Conservation (phyloP, 2,329 filamentous ascomycete species). For the Paraconiothyrium sp. region DNA sequence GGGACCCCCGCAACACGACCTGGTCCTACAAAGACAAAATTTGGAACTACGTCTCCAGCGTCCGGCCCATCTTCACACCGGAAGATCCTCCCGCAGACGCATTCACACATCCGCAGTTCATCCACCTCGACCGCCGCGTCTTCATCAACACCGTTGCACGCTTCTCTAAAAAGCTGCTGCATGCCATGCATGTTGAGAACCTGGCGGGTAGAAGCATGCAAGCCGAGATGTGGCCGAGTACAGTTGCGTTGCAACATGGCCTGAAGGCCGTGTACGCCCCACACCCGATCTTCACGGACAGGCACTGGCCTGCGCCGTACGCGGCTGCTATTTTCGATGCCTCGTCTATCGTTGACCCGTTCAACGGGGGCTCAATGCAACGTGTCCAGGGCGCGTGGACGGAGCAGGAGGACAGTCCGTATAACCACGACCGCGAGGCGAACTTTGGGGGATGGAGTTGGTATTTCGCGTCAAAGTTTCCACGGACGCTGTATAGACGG, state of each 20-base stretch:
- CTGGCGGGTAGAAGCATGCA: slow-evolving; percentile 90
- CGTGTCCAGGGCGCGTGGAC: slow-evolving; percentile 65
- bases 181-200: slow-evolving; percentile 91
- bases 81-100: slow-evolving; percentile 73
- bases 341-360: slow-evolving; percentile 30
- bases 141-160: slow-evolving; percentile 90
- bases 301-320: slow-evolving; percentile 83
- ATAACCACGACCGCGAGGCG: slow-evolving; percentile 77
- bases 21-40: slow-evolving; percentile 69
- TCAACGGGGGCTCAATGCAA: slow-evolving; percentile 60
- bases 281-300: slow-evolving; percentile 87
- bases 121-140: slow-evolving; percentile 72
- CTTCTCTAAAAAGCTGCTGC: slow-evolving; percentile 80
- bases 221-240: slow-evolving; percentile 95
- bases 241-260: slow-evolving; percentile 87
- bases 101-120: slow-evolving; percentile 61
- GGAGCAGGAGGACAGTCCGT: slow-evolving; percentile 53
- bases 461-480: slow-evolving; percentile 90
- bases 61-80: slow-evolving; percentile 85
- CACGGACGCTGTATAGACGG: slow-evolving; percentile 80
- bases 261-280: slow-evolving; percentile 92
- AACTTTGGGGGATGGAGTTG: slow-evolving; percentile 88
- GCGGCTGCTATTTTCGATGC: slow-evolving; percentile 82
- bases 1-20: slow-evolving; percentile 85
- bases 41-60: slow-evolving; percentile 59